These are phyloP conservation scores for Emmonsiellopsis sp. DNA, from an alignment of 2,329 filamentous ascomycete genomes.

Conservation along the genomic window DNA sequence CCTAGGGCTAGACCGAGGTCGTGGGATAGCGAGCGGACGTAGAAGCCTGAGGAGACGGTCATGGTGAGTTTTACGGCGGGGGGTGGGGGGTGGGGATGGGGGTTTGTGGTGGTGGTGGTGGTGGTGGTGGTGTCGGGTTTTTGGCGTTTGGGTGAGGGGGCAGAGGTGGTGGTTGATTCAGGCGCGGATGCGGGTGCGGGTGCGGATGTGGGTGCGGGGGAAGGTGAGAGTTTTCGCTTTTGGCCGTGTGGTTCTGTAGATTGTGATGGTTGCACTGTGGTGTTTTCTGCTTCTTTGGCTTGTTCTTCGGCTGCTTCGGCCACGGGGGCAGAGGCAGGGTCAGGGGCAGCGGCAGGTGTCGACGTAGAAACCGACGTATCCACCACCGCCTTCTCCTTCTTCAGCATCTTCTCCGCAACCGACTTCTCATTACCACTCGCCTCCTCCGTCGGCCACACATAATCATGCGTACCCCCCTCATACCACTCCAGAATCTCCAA, in stretches of 20 bases:
- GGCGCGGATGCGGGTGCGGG: neutral
- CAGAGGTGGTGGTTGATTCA: neutral
- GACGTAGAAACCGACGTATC: neutral
- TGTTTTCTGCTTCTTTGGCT: conserved; percentile 19
- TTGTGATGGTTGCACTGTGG: neutral
- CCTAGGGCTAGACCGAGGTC: conserved; percentile 76
- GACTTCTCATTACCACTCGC: conserved; percentile 65
- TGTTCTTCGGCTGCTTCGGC: conserved; percentile 16
- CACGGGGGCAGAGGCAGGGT: neutral
- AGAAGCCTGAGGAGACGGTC: conserved; percentile 93
- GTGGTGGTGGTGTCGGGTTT: neutral
- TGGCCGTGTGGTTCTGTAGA: neutral
- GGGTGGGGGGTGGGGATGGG: conserved; percentile 24
- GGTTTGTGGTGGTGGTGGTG: conserved; percentile 1
- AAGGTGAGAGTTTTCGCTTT: neutral
- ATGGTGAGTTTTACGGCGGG: conserved; percentile 77
- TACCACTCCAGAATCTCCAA: conserved; percentile 76
- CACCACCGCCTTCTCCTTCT: conserved; percentile 23
- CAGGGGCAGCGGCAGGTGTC: neutral
- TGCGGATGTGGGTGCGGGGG: neutral
- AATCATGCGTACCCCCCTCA: conserved; percentile 71
- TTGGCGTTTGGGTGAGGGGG: conserved; percentile 4
- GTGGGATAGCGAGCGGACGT: conserved; percentile 87
- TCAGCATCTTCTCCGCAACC: conserved; percentile 60
- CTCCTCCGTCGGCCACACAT: conserved; percentile 71